These are phyloP conservation scores for Cicer pinnatifidum DNA, from an alignment of 306 rosid genomes.

Conservation along the genomic window DNA sequence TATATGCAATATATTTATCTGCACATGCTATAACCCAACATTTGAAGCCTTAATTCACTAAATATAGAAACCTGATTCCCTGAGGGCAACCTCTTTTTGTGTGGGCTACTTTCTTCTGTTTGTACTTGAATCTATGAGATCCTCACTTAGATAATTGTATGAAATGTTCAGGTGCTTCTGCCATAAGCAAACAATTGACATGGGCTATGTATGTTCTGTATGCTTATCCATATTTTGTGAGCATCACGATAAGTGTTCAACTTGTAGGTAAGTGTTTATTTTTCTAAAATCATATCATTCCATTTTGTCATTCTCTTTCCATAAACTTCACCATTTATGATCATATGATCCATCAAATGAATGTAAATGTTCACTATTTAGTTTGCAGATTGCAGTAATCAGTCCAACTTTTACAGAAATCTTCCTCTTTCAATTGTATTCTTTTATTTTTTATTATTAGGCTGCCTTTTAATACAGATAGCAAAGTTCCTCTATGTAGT, in stretches of 20 bases:
- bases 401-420: slow-evolving; percentile 26
- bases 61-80: slow-evolving; percentile 16
- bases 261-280: slow-evolving; percentile 84
- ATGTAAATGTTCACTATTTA: slow-evolving; percentile 21
- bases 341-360: slow-evolving; percentile 21
- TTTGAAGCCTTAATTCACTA: slow-evolving; percentile 32
- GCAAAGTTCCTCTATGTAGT: not conserved
- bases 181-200: slow-evolving; percentile 95
- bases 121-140: slow-evolving; percentile 23
- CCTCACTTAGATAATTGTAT: slow-evolving; percentile 32
- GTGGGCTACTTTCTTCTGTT: slow-evolving; percentile 26
- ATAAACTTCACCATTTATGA: slow-evolving; percentile 7
- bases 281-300: slow-evolving; percentile 22
- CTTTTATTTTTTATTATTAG: not conserved
- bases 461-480: slow-evolving; percentile 5
- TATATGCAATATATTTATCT: slow-evolving; percentile 21
- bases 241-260: slow-evolving; percentile 96
- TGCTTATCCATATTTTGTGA: slow-evolving; percentile 96
- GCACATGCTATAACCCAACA: not conserved
- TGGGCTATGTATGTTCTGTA: slow-evolving; percentile 93
- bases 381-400: slow-evolving; percentile 19
- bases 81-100: slow-evolving; percentile 3
- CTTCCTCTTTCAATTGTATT: slow-evolving; percentile 9
- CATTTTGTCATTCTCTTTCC: slow-evolving; percentile 22
- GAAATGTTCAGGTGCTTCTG: slow-evolving; percentile 90